Evolutionary conservation across 257 asterid species (phyloP), one percentile per base, ranked within the genome.

Genomic region (Fraxinus pennsylvanica): DNA sequence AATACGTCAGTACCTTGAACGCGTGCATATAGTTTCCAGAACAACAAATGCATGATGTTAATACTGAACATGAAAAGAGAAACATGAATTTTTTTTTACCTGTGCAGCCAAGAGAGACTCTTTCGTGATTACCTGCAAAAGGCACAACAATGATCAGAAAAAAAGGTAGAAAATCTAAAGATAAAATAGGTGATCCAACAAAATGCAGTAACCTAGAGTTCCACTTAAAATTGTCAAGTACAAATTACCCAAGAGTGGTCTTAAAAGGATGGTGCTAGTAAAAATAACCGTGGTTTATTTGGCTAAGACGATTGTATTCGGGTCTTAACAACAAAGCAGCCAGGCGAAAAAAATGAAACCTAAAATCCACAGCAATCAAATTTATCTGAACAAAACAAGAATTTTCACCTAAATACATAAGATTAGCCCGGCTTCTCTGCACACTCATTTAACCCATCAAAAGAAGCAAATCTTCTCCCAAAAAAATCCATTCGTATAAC

Each of bases 21-120:
- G 8, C 39, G 0, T 3, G 33, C 45, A 10, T 30, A 36, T 61
- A 61, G 68, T 61, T 61, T 25, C 32, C 32, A 67, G n/a, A 50
- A 45, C 14, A 0, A 19, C 17, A 61, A 61, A 61, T 21, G 32
- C 30, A 21, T 61, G 68, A 21, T 61, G 13, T 21, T 61, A 61
- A 22, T 21, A 61, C 30, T 61, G 32, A 61, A 21, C 32, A 35
- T 3, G 63, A 14, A 72, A 72, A 33, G 50, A 66, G 5, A 22
- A 22, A 35, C 13, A 57, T 76, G 67, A 68, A 54, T 14, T 59
- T 33, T 33, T 33, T 33, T 65, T 77, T 75, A 93, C 98, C 97
- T 93, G 98, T 33, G 98, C 98, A 80, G 88, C 90, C 91, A 93
- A 81, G 39, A 93, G 91, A 79, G 97, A 93, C 80, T 89, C 97